A percentile compares a stretch with the other conserved stretches of the same genome.
Evolutionary conservation across 108 stramenopile species (phyloP).

Genomic region (Aurantiochytrium sp.): DNA sequence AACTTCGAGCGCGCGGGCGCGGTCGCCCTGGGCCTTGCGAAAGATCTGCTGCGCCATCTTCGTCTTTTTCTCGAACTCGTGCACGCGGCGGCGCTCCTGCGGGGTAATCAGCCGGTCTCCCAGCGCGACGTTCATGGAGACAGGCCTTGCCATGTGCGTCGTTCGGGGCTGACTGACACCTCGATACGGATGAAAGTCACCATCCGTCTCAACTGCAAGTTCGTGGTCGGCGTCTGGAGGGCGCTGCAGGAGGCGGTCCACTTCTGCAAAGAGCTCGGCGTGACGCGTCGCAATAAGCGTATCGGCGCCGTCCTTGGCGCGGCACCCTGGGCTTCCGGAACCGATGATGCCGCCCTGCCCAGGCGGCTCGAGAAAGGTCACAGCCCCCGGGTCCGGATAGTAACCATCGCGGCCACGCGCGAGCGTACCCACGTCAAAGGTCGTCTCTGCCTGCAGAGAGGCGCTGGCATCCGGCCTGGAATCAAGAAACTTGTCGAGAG

Average conservation of each 20-base stretch:
- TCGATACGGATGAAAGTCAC: not conserved
- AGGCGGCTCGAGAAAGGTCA: not conserved
- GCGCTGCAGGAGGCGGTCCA: not conserved
- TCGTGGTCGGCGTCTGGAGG: not conserved
- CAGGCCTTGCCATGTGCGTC: not conserved
- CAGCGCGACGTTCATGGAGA: not conserved
- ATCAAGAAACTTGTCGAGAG: slow-evolving; percentile 3
- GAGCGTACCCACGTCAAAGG: slow-evolving; percentile 10
- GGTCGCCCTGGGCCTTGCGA: not conserved
- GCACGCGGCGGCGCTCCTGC: not conserved
- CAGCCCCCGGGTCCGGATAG: not conserved
- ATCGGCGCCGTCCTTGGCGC: not conserved
- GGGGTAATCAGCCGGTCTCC: not conserved
- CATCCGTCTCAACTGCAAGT: not conserved
- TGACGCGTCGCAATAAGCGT: not conserved
- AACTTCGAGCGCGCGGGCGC: not conserved
- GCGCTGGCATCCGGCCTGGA: not conserved
- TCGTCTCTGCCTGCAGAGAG: not conserved
- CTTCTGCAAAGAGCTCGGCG: not conserved
- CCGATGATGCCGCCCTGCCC: slow-evolving; percentile 9
- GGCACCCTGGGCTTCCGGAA: not conserved
- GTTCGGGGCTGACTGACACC: not conserved
- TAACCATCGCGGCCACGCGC: not conserved
- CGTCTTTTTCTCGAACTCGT: not conserved
- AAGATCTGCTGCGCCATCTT: not conserved